Evolutionary conservation across 768 basidiomycete genomes (phyloP).

Genomic region (Tulasnella sp.): DNA sequence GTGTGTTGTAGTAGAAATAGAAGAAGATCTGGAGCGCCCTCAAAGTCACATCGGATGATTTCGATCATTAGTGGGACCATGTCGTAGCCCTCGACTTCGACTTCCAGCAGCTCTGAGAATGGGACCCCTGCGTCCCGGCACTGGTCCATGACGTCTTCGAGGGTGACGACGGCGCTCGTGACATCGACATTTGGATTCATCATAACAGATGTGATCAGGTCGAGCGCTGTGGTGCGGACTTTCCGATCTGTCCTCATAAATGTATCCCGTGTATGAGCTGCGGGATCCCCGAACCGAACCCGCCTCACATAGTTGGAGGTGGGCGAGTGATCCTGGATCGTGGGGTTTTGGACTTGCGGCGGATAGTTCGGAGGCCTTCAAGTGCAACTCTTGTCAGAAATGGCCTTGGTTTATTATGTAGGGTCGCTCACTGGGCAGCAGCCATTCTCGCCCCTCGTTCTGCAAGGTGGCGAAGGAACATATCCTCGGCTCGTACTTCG

Average conservation of each 20-base stretch:
- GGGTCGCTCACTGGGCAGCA: too few relatives aligned
- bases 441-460: constrained; percentile 2
- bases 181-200: not conserved
- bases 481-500: not conserved
- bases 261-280: not conserved
- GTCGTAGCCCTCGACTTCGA: not conserved
- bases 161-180: not conserved
- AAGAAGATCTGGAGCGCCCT: constrained; percentile 1
- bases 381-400: too few relatives aligned
- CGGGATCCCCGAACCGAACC: not conserved
- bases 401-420: too few relatives aligned
- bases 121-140: constrained; percentile 2
- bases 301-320: not conserved
- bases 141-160: not conserved
- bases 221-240: not conserved
- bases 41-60: constrained; percentile 9
- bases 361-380: too few relatives aligned
- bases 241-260: not conserved
- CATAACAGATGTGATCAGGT: not conserved
- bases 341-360: too few relatives aligned
- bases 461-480: not conserved
- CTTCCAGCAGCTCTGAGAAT: constrained; percentile 6
- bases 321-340: not conserved
- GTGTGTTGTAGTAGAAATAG: constrained; percentile 10
- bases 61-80: constrained; percentile 7